Conservation (phyloP, 495 filamentous ascomycete genomes). For the Penicillium salamii region DNA sequence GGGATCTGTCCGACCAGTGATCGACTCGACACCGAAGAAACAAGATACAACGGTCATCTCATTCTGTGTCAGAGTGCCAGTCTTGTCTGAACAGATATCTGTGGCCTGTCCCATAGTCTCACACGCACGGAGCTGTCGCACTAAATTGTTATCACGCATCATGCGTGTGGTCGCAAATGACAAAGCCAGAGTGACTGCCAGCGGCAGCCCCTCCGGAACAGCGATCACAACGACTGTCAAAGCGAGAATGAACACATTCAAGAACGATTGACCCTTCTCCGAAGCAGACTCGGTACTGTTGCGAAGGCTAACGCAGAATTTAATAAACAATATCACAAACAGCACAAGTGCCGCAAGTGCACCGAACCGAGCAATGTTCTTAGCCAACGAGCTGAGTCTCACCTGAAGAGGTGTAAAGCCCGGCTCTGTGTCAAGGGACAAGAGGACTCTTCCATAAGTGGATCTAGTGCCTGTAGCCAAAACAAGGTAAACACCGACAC, state of each 20-base stretch:
- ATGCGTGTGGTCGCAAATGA: conserved; percentile 58
- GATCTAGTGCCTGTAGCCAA: conserved; percentile 79
- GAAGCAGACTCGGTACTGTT: conserved; percentile 59
- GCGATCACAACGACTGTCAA: conserved; percentile 64
- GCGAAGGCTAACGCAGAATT: conserved; percentile 62
- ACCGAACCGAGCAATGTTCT: conserved; percentile 82
- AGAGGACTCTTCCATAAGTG: conserved; percentile 79
- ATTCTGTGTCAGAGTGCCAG: conserved; percentile 57
- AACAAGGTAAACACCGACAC: conserved; percentile 73
- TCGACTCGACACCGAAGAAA: conserved; percentile 33
- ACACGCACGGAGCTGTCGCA: conserved; percentile 53
- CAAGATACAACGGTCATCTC: conserved; percentile 60
- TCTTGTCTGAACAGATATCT: conserved; percentile 59
- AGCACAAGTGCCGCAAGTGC: conserved; percentile 70
- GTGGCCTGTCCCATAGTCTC: conserved; percentile 63
- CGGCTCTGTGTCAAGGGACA: conserved; percentile 76
- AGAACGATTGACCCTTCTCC: conserved; percentile 41
- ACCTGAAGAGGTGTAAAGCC: conserved; percentile 81
- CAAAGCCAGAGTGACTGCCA: conserved; percentile 55
- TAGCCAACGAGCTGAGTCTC: conserved; percentile 75
- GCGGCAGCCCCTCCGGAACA: conserved; percentile 63
- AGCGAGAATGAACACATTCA: conserved; percentile 58
- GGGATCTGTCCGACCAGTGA: background rate
- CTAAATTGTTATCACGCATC: conserved; percentile 58
- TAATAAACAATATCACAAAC: conserved; percentile 77